Percentiles rank a stretch among this genome's conserved stretches.
Evolutionary conservation across 352 stramenopile species (phyloP).

Genomic region (Globisporangium lucens): DNA sequence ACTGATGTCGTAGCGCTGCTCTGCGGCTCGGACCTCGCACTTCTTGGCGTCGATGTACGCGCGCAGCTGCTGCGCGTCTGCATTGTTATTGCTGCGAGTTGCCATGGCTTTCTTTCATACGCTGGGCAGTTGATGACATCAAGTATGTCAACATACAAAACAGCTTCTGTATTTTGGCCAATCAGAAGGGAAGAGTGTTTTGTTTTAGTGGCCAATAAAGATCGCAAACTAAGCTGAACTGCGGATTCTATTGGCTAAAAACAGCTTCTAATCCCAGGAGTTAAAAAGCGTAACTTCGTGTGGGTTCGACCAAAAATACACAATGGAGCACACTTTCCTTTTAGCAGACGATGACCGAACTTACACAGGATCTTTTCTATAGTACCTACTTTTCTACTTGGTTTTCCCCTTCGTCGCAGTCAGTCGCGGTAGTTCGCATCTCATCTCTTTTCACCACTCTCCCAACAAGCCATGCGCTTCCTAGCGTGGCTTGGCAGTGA

Average conservation of each 20-base stretch:
- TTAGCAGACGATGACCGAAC: conserved; percentile 17
- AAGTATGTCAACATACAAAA: too few relatives aligned
- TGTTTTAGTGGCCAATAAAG: not conserved
- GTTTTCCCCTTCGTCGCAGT: conserved; percentile 11
- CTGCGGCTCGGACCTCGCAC: conserved; percentile 38
- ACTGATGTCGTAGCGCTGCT: conserved; percentile 43
- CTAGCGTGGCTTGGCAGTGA: too few relatives aligned
- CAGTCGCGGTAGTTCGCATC: too few relatives aligned
- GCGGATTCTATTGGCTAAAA: not conserved
- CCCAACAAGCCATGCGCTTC: too few relatives aligned
- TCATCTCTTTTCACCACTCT: too few relatives aligned
- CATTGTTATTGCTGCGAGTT: not conserved
- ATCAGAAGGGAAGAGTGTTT: not conserved
- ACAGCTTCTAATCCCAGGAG: not conserved
- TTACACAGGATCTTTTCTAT: conserved; percentile 28
- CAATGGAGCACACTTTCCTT: not conserved
- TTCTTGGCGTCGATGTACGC: conserved; percentile 50
- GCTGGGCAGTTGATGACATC: not conserved
- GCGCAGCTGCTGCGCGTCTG: conserved; percentile 36
- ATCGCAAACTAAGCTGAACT: too few relatives aligned
- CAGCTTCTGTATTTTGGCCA: not conserved
- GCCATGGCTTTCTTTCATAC: not conserved
- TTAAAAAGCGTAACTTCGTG: not conserved
- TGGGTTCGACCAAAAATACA: not conserved
- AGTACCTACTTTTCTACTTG: conserved; percentile 26